These are phyloP conservation scores for Pleurozium schreberi DNA, from an alignment of 225 moss, liverwort and hornwort species.

Conservation along the genomic window DNA sequence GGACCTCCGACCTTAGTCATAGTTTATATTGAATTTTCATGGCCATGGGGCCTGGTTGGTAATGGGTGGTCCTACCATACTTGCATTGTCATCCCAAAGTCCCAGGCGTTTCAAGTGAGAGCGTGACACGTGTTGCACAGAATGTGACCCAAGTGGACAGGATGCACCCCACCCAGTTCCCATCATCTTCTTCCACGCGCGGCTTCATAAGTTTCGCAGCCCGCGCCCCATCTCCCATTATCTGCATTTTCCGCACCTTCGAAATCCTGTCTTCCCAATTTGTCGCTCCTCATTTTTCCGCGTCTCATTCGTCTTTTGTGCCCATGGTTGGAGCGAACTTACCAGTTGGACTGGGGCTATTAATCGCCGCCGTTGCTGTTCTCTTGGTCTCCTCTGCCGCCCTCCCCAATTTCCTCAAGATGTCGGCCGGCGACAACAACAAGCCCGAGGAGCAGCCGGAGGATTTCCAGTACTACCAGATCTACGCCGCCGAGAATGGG, in stretches of 20 bases:
- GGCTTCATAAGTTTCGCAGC: neutral
- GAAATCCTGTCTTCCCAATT: neutral
- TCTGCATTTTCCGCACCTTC: neutral
- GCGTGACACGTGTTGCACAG: neutral
- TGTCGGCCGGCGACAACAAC: constrained; percentile 8
- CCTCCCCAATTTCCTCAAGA: constrained; percentile 24
- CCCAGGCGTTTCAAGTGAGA: neutral
- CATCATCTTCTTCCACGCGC: neutral
- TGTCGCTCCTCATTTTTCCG: too few species aligned
- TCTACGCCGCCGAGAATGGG: constrained; percentile 59
- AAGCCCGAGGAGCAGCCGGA: constrained; percentile 40
- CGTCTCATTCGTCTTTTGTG: neutral
- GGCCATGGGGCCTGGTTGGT: too few species aligned
- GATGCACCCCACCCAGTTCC: neutral
- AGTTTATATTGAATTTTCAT: too few species aligned
- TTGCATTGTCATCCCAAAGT: neutral
- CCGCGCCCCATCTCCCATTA: too few species aligned
- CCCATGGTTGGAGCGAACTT: neutral
- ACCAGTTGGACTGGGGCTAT: neutral
- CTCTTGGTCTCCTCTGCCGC: constrained; percentile 7
- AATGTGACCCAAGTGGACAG: constrained; percentile 5
- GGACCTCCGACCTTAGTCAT: too few species aligned
- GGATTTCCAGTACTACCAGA: constrained; percentile 67
- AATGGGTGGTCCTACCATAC: too few species aligned
- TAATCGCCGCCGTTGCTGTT: constrained; percentile 4